These are phyloP conservation scores for Phytophthora megakarya DNA, from an alignment of 352 stramenopile species.

Conservation along the genomic window DNA sequence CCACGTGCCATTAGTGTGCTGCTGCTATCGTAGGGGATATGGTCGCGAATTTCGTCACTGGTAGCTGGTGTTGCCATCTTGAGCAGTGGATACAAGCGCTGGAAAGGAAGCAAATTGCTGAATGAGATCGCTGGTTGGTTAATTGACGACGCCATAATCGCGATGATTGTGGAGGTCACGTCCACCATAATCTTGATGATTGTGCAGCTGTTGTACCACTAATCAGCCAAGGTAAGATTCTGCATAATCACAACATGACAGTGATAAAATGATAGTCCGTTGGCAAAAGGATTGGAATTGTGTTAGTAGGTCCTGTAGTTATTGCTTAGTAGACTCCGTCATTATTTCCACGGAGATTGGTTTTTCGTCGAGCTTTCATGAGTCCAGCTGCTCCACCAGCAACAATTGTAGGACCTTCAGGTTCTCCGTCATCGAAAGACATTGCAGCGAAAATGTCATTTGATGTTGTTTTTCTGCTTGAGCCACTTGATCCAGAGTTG, in stretches of 20 bases:
- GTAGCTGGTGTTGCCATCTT: slow-evolving; percentile 1
- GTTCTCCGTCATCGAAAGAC: slow-evolving; percentile 39
- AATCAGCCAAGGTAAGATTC: neutral
- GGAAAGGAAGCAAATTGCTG: slow-evolving; percentile 1
- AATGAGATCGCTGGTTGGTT: slow-evolving; percentile 5
- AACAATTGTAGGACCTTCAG: slow-evolving; percentile 36
- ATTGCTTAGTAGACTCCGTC: too few relatives aligned
- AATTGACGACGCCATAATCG: slow-evolving; percentile 19
- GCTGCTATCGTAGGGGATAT: slow-evolving; percentile 10
- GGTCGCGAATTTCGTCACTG: neutral
- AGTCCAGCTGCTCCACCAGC: slow-evolving; percentile 64
- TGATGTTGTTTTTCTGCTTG: slow-evolving; percentile 28
- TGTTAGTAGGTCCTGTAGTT: neutral
- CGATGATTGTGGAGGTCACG: slow-evolving; percentile 15
- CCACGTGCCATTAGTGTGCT: slow-evolving; percentile 32
- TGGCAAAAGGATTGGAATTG: slow-evolving; percentile 16
- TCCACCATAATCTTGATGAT: slow-evolving; percentile 9
- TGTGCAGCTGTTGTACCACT: neutral
- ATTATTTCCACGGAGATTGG: slow-evolving; percentile 42
- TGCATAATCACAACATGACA: slow-evolving; percentile 2
- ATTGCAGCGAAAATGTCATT: slow-evolving; percentile 13
- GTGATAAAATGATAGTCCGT: neutral
- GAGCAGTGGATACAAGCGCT: neutral
- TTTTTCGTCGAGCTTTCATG: slow-evolving; percentile 75
- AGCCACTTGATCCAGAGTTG: slow-evolving; percentile 2